Evolutionary conservation across 441 rosid species (phyloP).

Genomic region (Cnidoscolus chayamansa): DNA sequence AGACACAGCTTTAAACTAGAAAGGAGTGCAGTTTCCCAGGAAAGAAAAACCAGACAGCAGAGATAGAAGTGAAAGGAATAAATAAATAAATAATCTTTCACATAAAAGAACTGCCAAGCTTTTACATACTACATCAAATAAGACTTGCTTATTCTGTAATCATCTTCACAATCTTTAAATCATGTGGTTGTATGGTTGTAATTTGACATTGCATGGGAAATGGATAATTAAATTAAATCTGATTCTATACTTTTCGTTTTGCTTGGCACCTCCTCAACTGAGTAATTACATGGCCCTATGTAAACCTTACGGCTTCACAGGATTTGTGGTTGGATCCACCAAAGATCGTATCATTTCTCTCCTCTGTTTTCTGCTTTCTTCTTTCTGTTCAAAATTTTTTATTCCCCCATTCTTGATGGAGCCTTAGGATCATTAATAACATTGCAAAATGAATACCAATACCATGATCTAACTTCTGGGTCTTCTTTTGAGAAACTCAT

Average conservation of each 20-base stretch:
- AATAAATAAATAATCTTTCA: constrained; percentile 8
- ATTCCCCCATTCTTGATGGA: constrained; percentile 25
- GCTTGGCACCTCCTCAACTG: constrained; percentile 28
- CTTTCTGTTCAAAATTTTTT: constrained; percentile 40
- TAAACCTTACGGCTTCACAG: constrained; percentile 61
- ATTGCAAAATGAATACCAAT: constrained; percentile 37
- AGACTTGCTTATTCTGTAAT: constrained; percentile 53
- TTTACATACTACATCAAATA: constrained; percentile 25
- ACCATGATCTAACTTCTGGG: constrained; percentile 22
- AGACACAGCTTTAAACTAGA: too few species aligned
- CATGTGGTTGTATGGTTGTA: constrained; percentile 38
- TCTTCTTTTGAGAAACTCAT: constrained; percentile 17
- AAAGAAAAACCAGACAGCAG: too few species aligned
- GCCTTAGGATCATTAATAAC: constrained; percentile 37
- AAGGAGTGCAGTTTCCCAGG: too few species aligned
- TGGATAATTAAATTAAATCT: constrained; percentile 27
- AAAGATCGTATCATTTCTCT: constrained; percentile 23
- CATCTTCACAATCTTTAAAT: constrained; percentile 57
- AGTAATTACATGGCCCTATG: constrained; percentile 42
- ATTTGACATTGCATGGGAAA: constrained; percentile 29
- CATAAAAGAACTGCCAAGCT: constrained; percentile 23
- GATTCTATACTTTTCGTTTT: constrained; percentile 33
- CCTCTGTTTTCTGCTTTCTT: constrained; percentile 39
- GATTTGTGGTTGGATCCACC: constrained; percentile 40
- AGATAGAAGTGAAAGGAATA: not conserved